Evolutionary conservation across 1,284 basidiomycete species (phyloP), one percentile per base, ranked within the genome.

Genomic region (Microbotryum scabiosae): DNA sequence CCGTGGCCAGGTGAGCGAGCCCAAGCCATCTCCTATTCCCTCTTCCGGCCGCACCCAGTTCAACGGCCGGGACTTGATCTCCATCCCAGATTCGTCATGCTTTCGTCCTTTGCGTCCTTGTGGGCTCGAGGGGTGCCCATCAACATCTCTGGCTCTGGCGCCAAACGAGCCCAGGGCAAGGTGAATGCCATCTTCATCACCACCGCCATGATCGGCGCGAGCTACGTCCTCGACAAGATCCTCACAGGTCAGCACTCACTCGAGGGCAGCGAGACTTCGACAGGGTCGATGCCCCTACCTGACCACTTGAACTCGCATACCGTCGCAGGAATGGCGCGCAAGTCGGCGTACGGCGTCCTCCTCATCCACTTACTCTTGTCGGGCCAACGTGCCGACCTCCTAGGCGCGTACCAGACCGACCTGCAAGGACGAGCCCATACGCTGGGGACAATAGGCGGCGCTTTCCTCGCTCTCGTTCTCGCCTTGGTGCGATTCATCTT

Each of bases 101-200:
- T 69, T 26, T 50, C 67, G 12, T 57, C 67, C 12, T 67, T 66
- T 25, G 54, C 57, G 0, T 41, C 64, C 4, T 30, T 69, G 0
- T 69, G 67, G 67, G 47, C 62, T 20, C 65, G 67, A 8, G 67
- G 65, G 2, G 28, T 62, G 5, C 67, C 67, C 0, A 9, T 60
- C 9, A 10, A 41, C 0, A 21, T 62, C 49, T 51, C 57, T 7
- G 57, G 51, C 6, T 41, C 57, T 1, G 57, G 57, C 41, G 60
- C 62, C n/a, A 61, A 61, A 3, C 63, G 58, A 47, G 61, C 62
- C 2, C 53, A 58, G 36, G 66, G 64, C 4, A 60, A 59, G 30
- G 59, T 50, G 45, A 66, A 68, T 44, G 62, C 70, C 6, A 60
- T 68, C n/a, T 63, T 68, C 44, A 62, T 69, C 50, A 66, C 70